Evolutionary conservation across 2,329 filamentous ascomycete genomes (phyloP).

Genomic region (Colletotrichum sp.): DNA sequence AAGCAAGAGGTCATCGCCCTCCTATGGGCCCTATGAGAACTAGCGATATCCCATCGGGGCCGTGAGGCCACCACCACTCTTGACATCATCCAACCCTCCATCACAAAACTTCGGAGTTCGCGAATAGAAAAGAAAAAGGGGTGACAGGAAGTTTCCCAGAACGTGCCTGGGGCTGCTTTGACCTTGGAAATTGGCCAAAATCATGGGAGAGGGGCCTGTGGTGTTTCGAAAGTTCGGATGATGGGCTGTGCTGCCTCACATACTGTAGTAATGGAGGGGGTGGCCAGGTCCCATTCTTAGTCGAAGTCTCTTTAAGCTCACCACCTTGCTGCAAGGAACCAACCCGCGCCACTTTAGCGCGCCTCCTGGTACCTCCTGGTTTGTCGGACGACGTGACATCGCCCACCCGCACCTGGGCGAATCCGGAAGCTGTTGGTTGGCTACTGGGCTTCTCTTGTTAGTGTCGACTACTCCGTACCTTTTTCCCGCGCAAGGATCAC

Average conservation of each 20-base stretch:
- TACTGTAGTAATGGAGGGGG: not conserved
- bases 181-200: not conserved
- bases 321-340: slow-evolving; percentile 3
- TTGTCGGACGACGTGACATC: slow-evolving; percentile 12
- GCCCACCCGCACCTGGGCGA: not conserved
- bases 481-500: not conserved
- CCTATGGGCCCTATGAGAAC: not conserved
- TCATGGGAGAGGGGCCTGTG: slow-evolving; percentile 5
- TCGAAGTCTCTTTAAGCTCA: slow-evolving; percentile 22
- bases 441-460: not conserved
- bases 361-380: not conserved
- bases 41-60: not conserved
- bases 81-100: slow-evolving; percentile 5
- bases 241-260: slow-evolving; percentile 20
- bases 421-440: not conserved
- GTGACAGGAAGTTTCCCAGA: not conserved
- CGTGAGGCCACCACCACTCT: slow-evolving; percentile 1
- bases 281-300: not conserved
- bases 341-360: not conserved
- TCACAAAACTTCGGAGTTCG: not conserved
- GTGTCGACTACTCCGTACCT: not conserved
- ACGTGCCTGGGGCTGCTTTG: not conserved
- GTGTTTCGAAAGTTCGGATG: slow-evolving; percentile 20
- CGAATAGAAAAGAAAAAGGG: not conserved
- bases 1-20: not conserved